These are phyloP conservation scores for Nothomitra cinnamomea DNA, from an alignment of 2,329 filamentous ascomycete genomes.

Conservation along the genomic window DNA sequence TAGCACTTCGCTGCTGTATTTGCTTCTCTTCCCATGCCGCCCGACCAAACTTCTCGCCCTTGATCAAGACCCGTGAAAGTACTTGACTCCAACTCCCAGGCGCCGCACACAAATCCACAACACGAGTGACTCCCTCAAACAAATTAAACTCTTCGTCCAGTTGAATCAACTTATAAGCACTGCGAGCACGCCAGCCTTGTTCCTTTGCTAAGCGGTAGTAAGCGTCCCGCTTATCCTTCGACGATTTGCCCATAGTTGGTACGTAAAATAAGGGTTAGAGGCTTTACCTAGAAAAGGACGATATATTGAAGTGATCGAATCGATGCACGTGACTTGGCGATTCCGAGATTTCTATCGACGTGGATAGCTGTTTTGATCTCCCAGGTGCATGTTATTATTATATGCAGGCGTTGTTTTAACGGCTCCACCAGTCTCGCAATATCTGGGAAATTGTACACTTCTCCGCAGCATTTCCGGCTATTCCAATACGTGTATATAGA, in stretches of 20 bases:
- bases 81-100: conserved; percentile 97
- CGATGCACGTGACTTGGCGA: too few species aligned
- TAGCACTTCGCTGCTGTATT: conserved; percentile 1
- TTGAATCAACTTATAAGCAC: conserved; percentile 92
- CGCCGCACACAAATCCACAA: conserved; percentile 90
- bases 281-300: conserved; percentile 5
- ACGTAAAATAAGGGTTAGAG: conserved; percentile 6
- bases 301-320: too few species aligned
- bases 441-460: too few species aligned
- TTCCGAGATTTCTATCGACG: too few species aligned
- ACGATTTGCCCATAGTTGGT: conserved; percentile 71
- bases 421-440: too few species aligned
- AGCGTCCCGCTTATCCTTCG: conserved; percentile 94
- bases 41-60: conserved; percentile 78
- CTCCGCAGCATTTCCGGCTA: too few species aligned
- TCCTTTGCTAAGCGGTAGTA: conserved; percentile 98
- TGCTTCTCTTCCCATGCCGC: conserved; percentile 52
- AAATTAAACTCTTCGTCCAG: conserved; percentile 93
- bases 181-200: conserved; percentile 92
- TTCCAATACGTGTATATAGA: too few species aligned
- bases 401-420: too few species aligned
- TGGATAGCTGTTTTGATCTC: too few species aligned
- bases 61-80: conserved; percentile 79
- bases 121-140: conserved; percentile 74
- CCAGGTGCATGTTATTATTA: too few species aligned